A percentile compares a stretch with the other conserved stretches of the same genome.
These are phyloP conservation scores for Beauveria sp. DNA, from an alignment of 2,329 filamentous ascomycete genomes.

Conservation along the genomic window DNA sequence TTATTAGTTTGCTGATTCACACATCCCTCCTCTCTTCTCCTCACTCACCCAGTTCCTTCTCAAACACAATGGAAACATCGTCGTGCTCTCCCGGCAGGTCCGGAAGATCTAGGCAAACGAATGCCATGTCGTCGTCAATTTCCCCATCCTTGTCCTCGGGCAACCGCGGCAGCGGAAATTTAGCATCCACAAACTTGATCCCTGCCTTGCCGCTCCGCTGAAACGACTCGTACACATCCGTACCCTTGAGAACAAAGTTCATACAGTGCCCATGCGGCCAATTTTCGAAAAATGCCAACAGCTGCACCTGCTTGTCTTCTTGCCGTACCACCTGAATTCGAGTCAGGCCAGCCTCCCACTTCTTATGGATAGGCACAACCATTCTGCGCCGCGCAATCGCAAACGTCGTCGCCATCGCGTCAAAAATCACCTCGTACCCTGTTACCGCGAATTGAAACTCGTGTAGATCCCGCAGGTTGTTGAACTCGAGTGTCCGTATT, in stretches of 20 bases:
- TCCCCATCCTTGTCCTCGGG: conserved; percentile 42
- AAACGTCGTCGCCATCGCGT: conserved; percentile 64
- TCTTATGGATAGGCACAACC: conserved; percentile 90
- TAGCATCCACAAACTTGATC: conserved; percentile 78
- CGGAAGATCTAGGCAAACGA: conserved; percentile 77
- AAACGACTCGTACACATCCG: conserved; percentile 71
- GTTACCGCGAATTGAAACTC: conserved; percentile 72
- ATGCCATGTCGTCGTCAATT: conserved; percentile 58
- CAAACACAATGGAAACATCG: conserved; percentile 80
- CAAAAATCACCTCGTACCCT: conserved; percentile 69
- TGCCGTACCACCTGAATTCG: conserved; percentile 69
- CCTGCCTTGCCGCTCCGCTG: conserved; percentile 58
- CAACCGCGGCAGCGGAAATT: conserved; percentile 72
- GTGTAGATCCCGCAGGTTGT: conserved; percentile 62
- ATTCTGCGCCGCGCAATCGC: conserved; percentile 77
- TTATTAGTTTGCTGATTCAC: conserved; percentile 19
- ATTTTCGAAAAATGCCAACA: conserved; percentile 81
- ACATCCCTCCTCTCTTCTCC: neutral
- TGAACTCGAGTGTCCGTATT: conserved; percentile 64
- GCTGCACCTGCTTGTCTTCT: conserved; percentile 66
- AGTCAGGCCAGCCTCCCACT: conserved; percentile 78
- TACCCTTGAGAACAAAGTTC: conserved; percentile 79
- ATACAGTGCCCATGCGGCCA: conserved; percentile 83
- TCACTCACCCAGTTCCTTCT: conserved; percentile 62
- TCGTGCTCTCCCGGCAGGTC: conserved; percentile 90